These are phyloP conservation scores for Reticulascus tulasneorum DNA, from an alignment of 2,329 filamentous ascomycete genomes.

Conservation along the genomic window DNA sequence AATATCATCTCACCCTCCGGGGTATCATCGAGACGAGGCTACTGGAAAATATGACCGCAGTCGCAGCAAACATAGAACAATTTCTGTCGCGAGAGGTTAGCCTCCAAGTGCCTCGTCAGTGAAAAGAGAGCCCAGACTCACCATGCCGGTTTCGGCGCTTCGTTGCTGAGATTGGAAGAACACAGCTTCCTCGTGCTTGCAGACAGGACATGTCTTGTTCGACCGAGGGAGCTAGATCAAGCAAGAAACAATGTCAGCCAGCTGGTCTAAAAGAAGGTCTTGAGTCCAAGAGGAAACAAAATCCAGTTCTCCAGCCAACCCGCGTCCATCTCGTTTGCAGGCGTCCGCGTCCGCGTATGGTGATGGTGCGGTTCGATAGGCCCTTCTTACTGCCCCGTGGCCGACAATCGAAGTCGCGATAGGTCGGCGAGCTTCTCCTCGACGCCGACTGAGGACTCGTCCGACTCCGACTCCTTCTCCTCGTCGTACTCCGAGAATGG, in stretches of 20 bases:
- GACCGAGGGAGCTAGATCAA: slow-evolving; percentile 78
- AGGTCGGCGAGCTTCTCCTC: too few relatives aligned
- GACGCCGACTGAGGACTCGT: too few relatives aligned
- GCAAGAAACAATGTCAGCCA: slow-evolving; percentile 39
- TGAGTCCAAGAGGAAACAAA: slow-evolving; percentile 15
- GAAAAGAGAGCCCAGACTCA: slow-evolving; percentile 41
- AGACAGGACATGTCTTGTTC: slow-evolving; percentile 79
- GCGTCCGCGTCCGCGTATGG: too few relatives aligned
- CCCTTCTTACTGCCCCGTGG: too few relatives aligned
- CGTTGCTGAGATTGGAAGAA: slow-evolving; percentile 99
- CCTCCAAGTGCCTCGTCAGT: background rate
- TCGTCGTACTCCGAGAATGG: slow-evolving; percentile 35
- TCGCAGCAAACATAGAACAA: slow-evolving; percentile 90
- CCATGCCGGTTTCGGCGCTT: slow-evolving; percentile 97
- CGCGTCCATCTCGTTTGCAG: too few relatives aligned
- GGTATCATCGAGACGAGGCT: slow-evolving; percentile 22
- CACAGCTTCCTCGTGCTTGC: slow-evolving; percentile 84
- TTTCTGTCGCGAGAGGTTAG: slow-evolving; percentile 56
- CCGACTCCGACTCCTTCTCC: slow-evolving; percentile 19
- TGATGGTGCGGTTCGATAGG: too few relatives aligned
- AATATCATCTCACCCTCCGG: slow-evolving; percentile 1
- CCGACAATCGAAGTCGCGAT: too few relatives aligned
- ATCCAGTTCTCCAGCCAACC: slow-evolving; percentile 13
- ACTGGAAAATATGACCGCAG: slow-evolving; percentile 83
- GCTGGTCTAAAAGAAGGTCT: slow-evolving; percentile 16